These are phyloP conservation scores for Plasmodium blacklocki DNA, from an alignment of 169 alveolate genomes.

Conservation along the genomic window DNA sequence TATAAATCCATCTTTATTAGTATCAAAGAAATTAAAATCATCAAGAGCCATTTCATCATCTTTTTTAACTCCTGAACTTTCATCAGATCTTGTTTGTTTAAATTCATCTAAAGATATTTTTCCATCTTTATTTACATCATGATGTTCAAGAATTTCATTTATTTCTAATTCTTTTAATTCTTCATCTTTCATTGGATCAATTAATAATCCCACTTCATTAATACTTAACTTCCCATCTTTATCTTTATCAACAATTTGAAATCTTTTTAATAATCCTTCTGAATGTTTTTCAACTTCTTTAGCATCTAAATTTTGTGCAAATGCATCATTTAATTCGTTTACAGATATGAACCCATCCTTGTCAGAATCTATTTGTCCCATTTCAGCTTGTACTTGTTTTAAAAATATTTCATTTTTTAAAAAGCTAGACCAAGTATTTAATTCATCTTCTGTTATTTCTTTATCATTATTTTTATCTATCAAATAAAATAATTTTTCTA, in stretches of 20 bases:
- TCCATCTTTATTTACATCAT: slow-evolving; percentile 85
- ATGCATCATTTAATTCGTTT: slow-evolving; percentile 81
- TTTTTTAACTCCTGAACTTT: slow-evolving; percentile 17
- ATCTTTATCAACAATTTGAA: slow-evolving; percentile 85
- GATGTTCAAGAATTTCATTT: slow-evolving; percentile 82
- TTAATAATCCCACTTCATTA: slow-evolving; percentile 78
- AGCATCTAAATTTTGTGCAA: slow-evolving; percentile 80
- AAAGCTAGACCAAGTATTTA: slow-evolving; percentile 47
- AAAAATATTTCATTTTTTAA: slow-evolving; percentile 78
- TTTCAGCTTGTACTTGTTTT: slow-evolving; percentile 84
- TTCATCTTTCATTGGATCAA: slow-evolving; percentile 84
- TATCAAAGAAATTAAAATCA: slow-evolving; percentile 84
- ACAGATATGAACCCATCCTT: slow-evolving; percentile 83
- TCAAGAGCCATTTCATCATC: slow-evolving; percentile 69
- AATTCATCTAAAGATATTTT: slow-evolving; percentile 83
- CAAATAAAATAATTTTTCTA: slow-evolving; percentile 75
- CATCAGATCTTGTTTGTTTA: slow-evolving; percentile 74
- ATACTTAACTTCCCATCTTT: slow-evolving; percentile 77
- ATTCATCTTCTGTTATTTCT: slow-evolving; percentile 61
- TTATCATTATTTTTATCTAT: slow-evolving; percentile 81
- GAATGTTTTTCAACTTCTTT: slow-evolving; percentile 78
- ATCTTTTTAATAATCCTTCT: slow-evolving; percentile 81
- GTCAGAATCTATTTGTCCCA: slow-evolving; percentile 83
- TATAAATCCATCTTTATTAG: slow-evolving; percentile 83
- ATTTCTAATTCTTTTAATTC: slow-evolving; percentile 82